These are phyloP conservation scores for Monarda citriodora DNA, from an alignment of 305 asterid species.

Conservation along the genomic window DNA sequence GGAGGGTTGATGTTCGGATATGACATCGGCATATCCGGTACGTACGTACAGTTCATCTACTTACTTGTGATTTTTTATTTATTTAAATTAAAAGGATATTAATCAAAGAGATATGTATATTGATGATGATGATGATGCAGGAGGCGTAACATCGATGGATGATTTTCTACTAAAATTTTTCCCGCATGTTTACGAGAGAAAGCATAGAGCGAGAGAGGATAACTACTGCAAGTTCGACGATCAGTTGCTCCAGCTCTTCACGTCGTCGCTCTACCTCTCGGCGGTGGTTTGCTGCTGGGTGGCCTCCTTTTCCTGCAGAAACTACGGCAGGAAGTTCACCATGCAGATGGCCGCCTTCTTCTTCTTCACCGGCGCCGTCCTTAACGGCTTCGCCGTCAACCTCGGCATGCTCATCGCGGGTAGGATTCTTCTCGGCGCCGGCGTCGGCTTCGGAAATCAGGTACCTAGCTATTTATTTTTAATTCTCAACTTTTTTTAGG, in stretches of 20 bases:
- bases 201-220: conserved; percentile 36
- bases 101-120: too few species aligned
- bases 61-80: background rate
- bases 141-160: conserved; percentile 57
- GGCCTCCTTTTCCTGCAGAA: conserved; percentile 38
- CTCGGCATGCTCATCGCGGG: conserved; percentile 46
- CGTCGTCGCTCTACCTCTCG: conserved; percentile 43
- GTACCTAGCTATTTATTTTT: too few species aligned
- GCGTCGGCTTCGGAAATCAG: conserved; percentile 54
- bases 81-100: too few species aligned
- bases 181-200: conserved; percentile 34
- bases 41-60: background rate
- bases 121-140: conserved; percentile 17
- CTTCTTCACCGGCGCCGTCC: conserved; percentile 36
- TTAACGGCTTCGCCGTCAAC: conserved; percentile 29
- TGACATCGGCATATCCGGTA: conserved; percentile 61
- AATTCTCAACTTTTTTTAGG: too few species aligned
- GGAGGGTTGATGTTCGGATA: conserved; percentile 73
- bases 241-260: conserved; percentile 44
- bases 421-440: conserved; percentile 40
- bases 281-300: conserved; percentile 47
- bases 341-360: conserved; percentile 46
- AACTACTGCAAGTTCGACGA: conserved; percentile 50
- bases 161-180: conserved; percentile 40
- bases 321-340: conserved; percentile 35